Conservation (phyloP, 2,329 filamentous ascomycete species). For the Cladosporium austrohemisphaericum region DNA sequence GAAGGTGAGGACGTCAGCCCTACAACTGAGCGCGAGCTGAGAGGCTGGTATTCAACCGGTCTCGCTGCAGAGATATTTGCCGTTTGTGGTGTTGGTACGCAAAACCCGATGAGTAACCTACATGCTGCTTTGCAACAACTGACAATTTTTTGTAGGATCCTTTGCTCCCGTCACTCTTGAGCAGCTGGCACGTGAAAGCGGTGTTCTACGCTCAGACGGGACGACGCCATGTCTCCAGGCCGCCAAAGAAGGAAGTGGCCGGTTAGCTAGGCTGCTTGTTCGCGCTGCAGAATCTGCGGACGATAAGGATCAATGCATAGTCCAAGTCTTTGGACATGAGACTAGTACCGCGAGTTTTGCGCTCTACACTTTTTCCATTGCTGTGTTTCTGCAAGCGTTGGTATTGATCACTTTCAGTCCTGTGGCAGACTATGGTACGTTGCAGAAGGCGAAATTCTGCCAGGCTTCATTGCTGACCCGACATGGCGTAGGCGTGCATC, state of each 20-base stretch:
- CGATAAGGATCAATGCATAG: conserved; percentile 66
- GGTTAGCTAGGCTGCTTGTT: conserved; percentile 14
- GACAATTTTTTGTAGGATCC: conserved; percentile 55
- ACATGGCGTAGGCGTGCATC: conserved; percentile 52
- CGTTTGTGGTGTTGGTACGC: conserved; percentile 75
- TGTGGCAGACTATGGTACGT: conserved; percentile 81
- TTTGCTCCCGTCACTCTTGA: conserved; percentile 92
- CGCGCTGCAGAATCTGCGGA: conserved; percentile 26
- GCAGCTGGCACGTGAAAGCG: conserved; percentile 82
- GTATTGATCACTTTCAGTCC: conserved; percentile 89
- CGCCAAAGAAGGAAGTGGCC: conserved; percentile 20
- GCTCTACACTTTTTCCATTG: conserved; percentile 91
- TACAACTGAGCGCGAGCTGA: conserved; percentile 26
- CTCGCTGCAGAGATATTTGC: conserved; percentile 94
- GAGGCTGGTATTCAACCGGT: conserved; percentile 28
- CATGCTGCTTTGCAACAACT: not conserved
- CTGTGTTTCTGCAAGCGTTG: conserved; percentile 80
- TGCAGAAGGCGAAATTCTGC: not conserved
- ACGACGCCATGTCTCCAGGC: conserved; percentile 60
- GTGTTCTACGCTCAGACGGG: conserved; percentile 73
- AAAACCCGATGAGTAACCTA: not conserved
- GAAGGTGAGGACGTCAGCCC: conserved; percentile 27
- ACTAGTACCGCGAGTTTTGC: conserved; percentile 92
- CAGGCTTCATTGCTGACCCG: not conserved
- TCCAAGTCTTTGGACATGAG: conserved; percentile 71